These are phyloP conservation scores for Kluyveromyces starmeri DNA, from an alignment of 805 yeast genomes.

Conservation along the genomic window DNA sequence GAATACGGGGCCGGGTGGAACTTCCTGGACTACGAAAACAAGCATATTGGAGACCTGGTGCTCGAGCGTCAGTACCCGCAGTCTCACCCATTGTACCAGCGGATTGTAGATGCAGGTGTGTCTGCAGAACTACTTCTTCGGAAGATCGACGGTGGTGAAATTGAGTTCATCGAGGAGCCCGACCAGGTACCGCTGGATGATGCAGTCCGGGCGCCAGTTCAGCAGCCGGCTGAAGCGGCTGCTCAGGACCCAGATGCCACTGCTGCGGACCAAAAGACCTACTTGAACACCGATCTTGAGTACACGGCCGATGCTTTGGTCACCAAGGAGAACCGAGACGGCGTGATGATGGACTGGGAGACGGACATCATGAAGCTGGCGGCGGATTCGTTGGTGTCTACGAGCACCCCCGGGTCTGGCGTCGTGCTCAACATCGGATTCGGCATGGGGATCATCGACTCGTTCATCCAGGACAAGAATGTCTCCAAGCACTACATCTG, in stretches of 20 bases:
- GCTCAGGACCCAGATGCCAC: conserved; percentile 35
- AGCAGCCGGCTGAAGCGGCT: neutral
- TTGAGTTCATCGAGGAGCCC: conserved; percentile 47
- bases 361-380: conserved; percentile 71
- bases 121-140: conserved; percentile 78
- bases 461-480: conserved; percentile 49
- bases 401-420: conserved; percentile 23
- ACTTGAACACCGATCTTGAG: conserved; percentile 54
- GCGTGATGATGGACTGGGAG: conserved; percentile 99
- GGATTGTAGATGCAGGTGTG: conserved; percentile 75
- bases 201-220: conserved; percentile 7
- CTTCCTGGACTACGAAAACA: conserved; percentile 56
- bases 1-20: conserved; percentile 93
- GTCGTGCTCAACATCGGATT: conserved; percentile 80
- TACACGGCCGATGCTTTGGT: conserved; percentile 60
- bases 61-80: conserved; percentile 38
- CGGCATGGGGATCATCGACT: conserved; percentile 94
- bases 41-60: conserved; percentile 81
- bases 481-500: conserved; percentile 65
- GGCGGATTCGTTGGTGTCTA: conserved; percentile 57
- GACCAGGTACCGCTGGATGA: conserved; percentile 23
- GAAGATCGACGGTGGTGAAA: conserved; percentile 53
- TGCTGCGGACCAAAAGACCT: conserved; percentile 55
- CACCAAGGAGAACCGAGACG: conserved; percentile 68
- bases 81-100: conserved; percentile 36